Evolutionary conservation across 371 early-diverging fungal species (phyloP).

Genomic region (Apophysomyces elegans): DNA sequence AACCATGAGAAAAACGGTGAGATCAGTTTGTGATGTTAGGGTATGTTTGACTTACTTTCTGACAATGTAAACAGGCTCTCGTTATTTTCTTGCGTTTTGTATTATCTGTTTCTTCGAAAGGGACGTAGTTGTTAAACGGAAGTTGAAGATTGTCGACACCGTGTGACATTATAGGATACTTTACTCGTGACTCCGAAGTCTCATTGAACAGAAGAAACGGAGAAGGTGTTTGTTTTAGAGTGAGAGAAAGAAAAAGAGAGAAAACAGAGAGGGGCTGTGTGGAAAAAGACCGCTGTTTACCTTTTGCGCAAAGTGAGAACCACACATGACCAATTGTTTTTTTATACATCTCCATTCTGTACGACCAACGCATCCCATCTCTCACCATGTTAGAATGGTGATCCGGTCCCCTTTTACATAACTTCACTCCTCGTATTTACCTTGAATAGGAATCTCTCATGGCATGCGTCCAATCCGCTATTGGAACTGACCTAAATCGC

Average conservation of each 20-base stretch:
- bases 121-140: slow-evolving; percentile 23
- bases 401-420: too few species aligned
- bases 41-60: slow-evolving; percentile 39
- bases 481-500: too few species aligned
- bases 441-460: too few species aligned
- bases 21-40: neutral
- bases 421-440: too few species aligned
- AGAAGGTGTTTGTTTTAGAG: slow-evolving; percentile 3
- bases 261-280: slow-evolving; percentile 1
- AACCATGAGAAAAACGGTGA: neutral
- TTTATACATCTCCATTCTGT: neutral
- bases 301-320: neutral
- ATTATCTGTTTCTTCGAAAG: slow-evolving; percentile 24
- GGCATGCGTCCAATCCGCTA: too few species aligned
- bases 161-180: slow-evolving; percentile 12
- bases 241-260: neutral
- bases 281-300: slow-evolving; percentile 3
- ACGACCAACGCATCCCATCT: neutral
- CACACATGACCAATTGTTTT: slow-evolving; percentile 14
- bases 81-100: slow-evolving; percentile 35
- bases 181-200: slow-evolving; percentile 10
- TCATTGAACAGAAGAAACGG: slow-evolving; percentile 5
- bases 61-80: slow-evolving; percentile 56
- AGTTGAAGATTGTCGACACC: slow-evolving; percentile 9
- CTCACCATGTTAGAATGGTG: neutral